Conservation (phyloP, 164 flowering plant species). For the Annona squamosa region DNA sequence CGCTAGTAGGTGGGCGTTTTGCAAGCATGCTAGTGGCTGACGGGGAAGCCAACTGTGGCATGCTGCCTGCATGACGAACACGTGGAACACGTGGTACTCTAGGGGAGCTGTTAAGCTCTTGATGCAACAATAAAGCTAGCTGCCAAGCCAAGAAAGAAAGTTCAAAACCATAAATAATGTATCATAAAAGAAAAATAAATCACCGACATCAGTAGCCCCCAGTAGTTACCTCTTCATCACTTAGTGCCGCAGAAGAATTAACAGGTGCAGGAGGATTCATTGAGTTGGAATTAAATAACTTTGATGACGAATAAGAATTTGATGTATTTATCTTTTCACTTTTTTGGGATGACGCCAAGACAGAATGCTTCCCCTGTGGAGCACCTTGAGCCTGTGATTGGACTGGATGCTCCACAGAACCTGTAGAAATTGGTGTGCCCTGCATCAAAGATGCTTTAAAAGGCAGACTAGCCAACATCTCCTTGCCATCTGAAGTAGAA, state of each 20-base stretch:
- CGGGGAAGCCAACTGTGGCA: conserved; percentile 64
- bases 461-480: conserved; percentile 32
- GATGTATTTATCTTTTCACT: conserved; percentile 47
- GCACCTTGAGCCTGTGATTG: conserved; percentile 29
- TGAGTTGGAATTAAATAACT: conserved; percentile 27
- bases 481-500: conserved; percentile 42
- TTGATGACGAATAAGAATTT: conserved; percentile 35
- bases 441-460: conserved; percentile 35
- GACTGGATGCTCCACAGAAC: conserved; percentile 35
- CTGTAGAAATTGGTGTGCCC: conserved; percentile 20
- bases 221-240: conserved; percentile 82
- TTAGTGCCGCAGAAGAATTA: conserved; percentile 45
- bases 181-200: not conserved
- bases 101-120: conserved; percentile 95
- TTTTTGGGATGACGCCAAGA: conserved; percentile 35
- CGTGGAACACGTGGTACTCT: conserved; percentile 97
- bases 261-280: conserved; percentile 39
- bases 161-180: not conserved
- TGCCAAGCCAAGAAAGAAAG: conserved; percentile 25
- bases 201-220: not conserved
- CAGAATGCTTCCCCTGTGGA: conserved; percentile 33
- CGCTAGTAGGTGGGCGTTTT: conserved; percentile 59
- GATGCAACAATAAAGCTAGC: conserved; percentile 93
- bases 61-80: conserved; percentile 64
- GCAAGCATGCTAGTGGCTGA: conserved; percentile 50